Evolutionary conservation across 2,329 filamentous ascomycete genomes (phyloP).

Genomic region (Trichoderma sp.): DNA sequence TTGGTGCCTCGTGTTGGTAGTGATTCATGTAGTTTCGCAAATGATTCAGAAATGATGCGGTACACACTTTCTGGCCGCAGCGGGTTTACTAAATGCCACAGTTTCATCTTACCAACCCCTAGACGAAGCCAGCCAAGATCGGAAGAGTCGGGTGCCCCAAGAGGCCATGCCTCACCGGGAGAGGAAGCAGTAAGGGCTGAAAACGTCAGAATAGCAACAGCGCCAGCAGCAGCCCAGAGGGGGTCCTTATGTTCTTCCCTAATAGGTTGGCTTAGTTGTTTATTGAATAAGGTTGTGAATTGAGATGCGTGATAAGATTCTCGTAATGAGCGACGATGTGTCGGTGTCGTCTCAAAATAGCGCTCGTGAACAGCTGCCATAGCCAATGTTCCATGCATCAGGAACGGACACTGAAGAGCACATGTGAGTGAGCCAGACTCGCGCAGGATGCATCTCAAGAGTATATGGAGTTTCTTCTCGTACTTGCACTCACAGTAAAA

Average conservation of each 20-base stretch:
- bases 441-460: neutral
- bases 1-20: neutral
- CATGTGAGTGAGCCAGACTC: neutral
- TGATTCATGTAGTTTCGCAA: neutral
- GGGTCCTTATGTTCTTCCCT: neutral
- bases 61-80: neutral
- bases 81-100: neutral
- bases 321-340: neutral
- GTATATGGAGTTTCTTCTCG: neutral
- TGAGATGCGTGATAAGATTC: neutral
- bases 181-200: neutral
- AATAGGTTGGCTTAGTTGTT: neutral
- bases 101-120: neutral
- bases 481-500: neutral
- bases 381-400: neutral
- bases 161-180: neutral
- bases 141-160: neutral
- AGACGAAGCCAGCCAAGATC: neutral
- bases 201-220: neutral
- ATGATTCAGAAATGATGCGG: neutral
- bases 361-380: neutral
- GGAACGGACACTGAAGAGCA: neutral
- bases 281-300: neutral
- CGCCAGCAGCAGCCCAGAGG: neutral
- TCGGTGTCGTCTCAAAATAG: neutral